Evolutionary conservation across 2,329 filamentous ascomycete species (phyloP).

Genomic region (Gnomoniopsis smithogilvyi): DNA sequence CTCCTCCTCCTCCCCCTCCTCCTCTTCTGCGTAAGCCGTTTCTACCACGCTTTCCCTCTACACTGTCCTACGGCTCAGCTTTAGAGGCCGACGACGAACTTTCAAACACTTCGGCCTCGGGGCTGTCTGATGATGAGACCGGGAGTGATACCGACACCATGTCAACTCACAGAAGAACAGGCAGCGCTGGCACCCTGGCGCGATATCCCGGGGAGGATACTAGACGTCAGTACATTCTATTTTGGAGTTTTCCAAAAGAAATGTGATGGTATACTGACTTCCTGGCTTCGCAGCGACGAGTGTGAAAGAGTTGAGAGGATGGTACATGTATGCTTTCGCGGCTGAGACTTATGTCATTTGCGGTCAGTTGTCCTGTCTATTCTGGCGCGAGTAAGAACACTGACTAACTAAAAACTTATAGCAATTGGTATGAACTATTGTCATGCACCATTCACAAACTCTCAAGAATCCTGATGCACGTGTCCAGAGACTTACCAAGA

Average conservation of each 20-base stretch:
- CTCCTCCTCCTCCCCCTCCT: not conserved
- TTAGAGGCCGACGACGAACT: constrained; percentile 70
- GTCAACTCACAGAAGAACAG: constrained; percentile 2
- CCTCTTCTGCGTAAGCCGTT: constrained; percentile 35
- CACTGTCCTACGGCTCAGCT: constrained; percentile 52
- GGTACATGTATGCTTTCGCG: constrained; percentile 96
- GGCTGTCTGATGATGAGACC: constrained; percentile 9
- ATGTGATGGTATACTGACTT: not conserved
- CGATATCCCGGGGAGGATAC: constrained; percentile 82
- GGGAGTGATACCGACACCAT: constrained; percentile 7
- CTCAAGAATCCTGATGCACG: not conserved
- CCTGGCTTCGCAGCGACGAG: constrained; percentile 58
- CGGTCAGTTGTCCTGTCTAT: constrained; percentile 53
- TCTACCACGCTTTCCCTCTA: constrained; percentile 45
- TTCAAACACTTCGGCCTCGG: constrained; percentile 39
- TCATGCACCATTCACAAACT: not conserved
- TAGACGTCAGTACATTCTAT: constrained; percentile 39
- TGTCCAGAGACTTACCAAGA: constrained; percentile 5
- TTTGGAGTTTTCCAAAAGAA: not conserved
- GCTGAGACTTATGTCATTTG: constrained; percentile 96
- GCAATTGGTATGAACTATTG: constrained; percentile 26
- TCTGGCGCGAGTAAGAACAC: not conserved
- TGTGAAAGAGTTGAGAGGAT: constrained; percentile 81
- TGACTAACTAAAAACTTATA: constrained; percentile 13
- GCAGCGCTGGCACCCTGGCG: constrained; percentile 32